Percentiles rank a stretch among this genome's conserved stretches.
These are phyloP conservation scores for Venturia aucupariae DNA, from an alignment of 2,329 filamentous ascomycete species.

Conservation along the genomic window DNA sequence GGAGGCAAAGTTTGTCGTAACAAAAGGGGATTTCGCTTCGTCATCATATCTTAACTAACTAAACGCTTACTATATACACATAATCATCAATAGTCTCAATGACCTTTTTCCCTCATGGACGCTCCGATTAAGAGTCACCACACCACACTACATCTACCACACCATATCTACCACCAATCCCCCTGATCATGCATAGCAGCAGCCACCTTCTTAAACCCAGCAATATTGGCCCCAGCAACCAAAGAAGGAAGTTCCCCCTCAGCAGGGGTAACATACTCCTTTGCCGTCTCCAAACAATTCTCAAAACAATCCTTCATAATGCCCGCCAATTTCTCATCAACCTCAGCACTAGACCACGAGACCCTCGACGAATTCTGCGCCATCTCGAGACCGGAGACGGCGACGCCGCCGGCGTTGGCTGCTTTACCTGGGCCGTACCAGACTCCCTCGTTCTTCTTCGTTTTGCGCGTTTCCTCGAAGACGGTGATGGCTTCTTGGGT, in stretches of 20 bases:
- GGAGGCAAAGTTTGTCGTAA: not conserved
- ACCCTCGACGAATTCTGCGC: conserved; percentile 90
- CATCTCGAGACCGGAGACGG: conserved; percentile 97
- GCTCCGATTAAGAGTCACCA: not conserved
- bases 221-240: conserved; percentile 93
- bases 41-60: not conserved
- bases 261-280: conserved; percentile 70
- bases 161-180: conserved; percentile 63
- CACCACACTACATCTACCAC: too few relatives aligned
- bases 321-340: conserved; percentile 78
- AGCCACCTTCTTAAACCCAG: conserved; percentile 93
- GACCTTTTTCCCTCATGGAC: not conserved
- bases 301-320: conserved; percentile 96
- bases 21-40: not conserved
- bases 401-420: conserved; percentile 94
- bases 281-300: conserved; percentile 79
- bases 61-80: conserved; percentile 2
- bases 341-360: conserved; percentile 79
- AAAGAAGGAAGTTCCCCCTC: conserved; percentile 83
- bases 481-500: conserved; percentile 89
- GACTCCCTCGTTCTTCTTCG: conserved; percentile 61
- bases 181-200: conserved; percentile 93
- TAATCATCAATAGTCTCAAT: not conserved
- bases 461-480: conserved; percentile 70
- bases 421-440: conserved; percentile 97